A percentile compares a stretch with the other conserved stretches of the same genome.
Evolutionary conservation across 2,329 filamentous ascomycete genomes (phyloP).

Genomic region (Cladosporium sp.): DNA sequence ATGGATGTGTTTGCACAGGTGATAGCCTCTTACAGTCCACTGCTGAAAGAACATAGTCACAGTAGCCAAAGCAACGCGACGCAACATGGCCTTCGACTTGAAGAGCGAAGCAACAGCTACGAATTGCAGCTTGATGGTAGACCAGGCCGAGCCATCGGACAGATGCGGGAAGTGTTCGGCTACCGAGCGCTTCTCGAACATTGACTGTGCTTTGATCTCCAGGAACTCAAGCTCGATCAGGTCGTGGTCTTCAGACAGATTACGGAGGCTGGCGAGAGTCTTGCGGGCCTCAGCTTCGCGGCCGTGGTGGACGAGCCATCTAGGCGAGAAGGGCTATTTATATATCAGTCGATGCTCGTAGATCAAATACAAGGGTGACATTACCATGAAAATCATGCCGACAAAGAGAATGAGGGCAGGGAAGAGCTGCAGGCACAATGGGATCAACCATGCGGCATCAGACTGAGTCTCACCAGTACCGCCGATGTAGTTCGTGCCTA

Average conservation of each 20-base stretch:
- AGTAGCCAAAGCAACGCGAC: slow-evolving; percentile 62
- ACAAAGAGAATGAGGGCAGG: slow-evolving; percentile 67
- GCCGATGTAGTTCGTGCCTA: slow-evolving; percentile 47
- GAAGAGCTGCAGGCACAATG: slow-evolving; percentile 69
- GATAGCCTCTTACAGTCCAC: slow-evolving; percentile 43
- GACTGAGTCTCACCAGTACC: slow-evolving; percentile 61
- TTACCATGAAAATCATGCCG: slow-evolving; percentile 62
- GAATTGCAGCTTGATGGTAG: slow-evolving; percentile 67
- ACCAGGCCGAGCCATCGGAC: slow-evolving; percentile 60
- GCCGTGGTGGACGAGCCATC: slow-evolving; percentile 72
- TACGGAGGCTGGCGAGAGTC: slow-evolving; percentile 66
- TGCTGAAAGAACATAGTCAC: slow-evolving; percentile 53
- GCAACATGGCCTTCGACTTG: slow-evolving; percentile 66
- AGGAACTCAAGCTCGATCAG: slow-evolving; percentile 74
- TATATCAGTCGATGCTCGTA: neutral
- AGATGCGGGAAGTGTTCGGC: slow-evolving; percentile 69
- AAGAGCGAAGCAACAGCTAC: slow-evolving; percentile 68
- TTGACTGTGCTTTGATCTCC: slow-evolving; percentile 77
- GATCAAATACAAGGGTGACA: neutral
- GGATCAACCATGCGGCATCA: slow-evolving; percentile 73
- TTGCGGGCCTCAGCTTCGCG: slow-evolving; percentile 68
- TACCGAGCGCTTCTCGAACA: slow-evolving; percentile 74
- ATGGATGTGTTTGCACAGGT: no score
- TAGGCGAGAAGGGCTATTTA: slow-evolving; percentile 71
- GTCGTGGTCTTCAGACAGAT: slow-evolving; percentile 63